A percentile compares a stretch with the other conserved stretches of the same genome.
Evolutionary conservation across 257 asterid species (phyloP).

Genomic region (Nemophila menziesii): DNA sequence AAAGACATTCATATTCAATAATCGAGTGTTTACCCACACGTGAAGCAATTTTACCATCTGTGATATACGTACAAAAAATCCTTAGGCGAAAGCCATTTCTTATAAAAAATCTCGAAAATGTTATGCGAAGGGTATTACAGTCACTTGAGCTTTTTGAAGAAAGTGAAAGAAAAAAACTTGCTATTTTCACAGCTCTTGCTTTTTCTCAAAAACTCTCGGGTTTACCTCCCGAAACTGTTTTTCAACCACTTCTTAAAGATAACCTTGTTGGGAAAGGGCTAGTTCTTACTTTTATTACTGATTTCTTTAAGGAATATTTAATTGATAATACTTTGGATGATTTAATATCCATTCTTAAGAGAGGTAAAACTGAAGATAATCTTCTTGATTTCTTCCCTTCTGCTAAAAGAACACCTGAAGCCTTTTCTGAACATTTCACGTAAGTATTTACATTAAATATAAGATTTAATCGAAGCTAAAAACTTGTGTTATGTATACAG

Average conservation of each 20-base stretch:
- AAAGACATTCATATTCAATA: slow-evolving; percentile 82
- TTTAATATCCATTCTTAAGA: slow-evolving; percentile 72
- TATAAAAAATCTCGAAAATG: slow-evolving; percentile 97
- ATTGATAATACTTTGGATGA: slow-evolving; percentile 96
- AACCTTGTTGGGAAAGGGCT: slow-evolving; percentile 96
- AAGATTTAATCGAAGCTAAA: not conserved
- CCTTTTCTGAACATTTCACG: slow-evolving; percentile 88
- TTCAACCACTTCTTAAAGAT: slow-evolving; percentile 95
- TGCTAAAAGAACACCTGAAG: slow-evolving; percentile 80
- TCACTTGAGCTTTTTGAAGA: slow-evolving; percentile 90
- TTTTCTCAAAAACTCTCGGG: slow-evolving; percentile 97
- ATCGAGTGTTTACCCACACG: slow-evolving; percentile 75
- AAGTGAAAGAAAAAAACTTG: slow-evolving; percentile 95
- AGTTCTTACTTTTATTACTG: slow-evolving; percentile 84
- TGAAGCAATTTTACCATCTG: slow-evolving; percentile 81
- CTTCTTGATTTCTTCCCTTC: slow-evolving; percentile 86
- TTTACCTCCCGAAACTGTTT: slow-evolving; percentile 92
- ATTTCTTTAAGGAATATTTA: slow-evolving; percentile 91
- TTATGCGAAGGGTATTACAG: slow-evolving; percentile 83
- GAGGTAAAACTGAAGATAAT: slow-evolving; percentile 91
- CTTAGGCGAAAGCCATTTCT: slow-evolving; percentile 86
- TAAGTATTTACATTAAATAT: slow-evolving; percentile 19
- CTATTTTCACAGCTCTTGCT: slow-evolving; percentile 97
- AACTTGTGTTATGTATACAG: slow-evolving; percentile 27
- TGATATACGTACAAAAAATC: slow-evolving; percentile 79